Percentiles rank a stretch among this genome's conserved stretches.
These are phyloP conservation scores for Fusarium udum DNA, from an alignment of 2,329 filamentous ascomycete species.

Conservation along the genomic window DNA sequence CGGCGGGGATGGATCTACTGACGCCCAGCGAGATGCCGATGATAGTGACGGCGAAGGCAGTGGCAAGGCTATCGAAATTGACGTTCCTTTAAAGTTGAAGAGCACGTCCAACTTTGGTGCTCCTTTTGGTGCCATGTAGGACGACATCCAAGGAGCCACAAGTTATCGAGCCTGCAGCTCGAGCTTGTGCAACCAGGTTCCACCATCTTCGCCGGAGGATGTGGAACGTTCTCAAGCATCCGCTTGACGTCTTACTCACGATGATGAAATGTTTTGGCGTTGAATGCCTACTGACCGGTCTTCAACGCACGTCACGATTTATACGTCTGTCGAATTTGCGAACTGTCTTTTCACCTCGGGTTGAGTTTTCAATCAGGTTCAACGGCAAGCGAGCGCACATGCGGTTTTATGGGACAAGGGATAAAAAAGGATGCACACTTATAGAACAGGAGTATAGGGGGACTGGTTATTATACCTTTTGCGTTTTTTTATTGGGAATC, in stretches of 20 bases:
- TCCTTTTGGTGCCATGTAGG: constrained; percentile 53
- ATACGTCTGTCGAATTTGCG: constrained; percentile 31
- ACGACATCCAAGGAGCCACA: not conserved
- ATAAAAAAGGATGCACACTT: constrained; percentile 26
- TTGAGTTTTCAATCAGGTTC: constrained; percentile 12
- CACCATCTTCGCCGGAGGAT: constrained; percentile 5
- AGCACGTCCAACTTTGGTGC: constrained; percentile 59
- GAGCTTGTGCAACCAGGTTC: constrained; percentile 4
- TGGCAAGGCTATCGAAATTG: constrained; percentile 48
- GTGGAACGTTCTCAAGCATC: not conserved
- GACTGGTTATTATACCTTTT: constrained; percentile 19
- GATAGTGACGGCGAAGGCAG: constrained; percentile 40
- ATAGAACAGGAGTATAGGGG: constrained; percentile 36
- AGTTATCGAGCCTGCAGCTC: not conserved
- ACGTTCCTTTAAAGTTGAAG: constrained; percentile 58
- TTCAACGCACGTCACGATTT: constrained; percentile 20
- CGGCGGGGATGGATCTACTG: constrained; percentile 38
- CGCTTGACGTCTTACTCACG: constrained; percentile 1
- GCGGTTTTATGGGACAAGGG: constrained; percentile 19
- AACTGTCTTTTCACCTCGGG: constrained; percentile 20
- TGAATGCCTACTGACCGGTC: constrained; percentile 1
- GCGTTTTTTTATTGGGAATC: constrained; percentile 18
- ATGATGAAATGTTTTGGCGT: constrained; percentile 30
- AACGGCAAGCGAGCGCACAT: constrained; percentile 29
- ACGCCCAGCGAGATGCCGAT: constrained; percentile 33